These are phyloP conservation scores for Pugionium cornutum DNA, from an alignment of 345 rosid genomes.

Conservation along the genomic window DNA sequence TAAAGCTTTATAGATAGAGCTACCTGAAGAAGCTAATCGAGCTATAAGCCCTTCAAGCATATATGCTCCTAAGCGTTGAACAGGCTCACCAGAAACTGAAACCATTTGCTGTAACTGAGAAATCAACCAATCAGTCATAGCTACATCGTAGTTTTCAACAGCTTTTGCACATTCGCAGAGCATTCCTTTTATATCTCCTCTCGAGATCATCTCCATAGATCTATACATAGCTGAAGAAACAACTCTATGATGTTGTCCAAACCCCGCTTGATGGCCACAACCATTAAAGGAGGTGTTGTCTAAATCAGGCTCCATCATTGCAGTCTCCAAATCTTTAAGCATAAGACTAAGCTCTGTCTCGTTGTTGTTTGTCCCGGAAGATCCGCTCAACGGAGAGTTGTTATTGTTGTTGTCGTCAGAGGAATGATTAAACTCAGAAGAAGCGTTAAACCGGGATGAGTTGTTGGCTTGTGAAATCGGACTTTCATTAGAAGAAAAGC, in stretches of 20 bases:
- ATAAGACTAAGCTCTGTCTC: slow-evolving; percentile 55
- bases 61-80: slow-evolving; percentile 88
- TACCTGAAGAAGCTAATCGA: slow-evolving; percentile 74
- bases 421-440: slow-evolving; percentile 51
- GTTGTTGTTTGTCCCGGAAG: slow-evolving; percentile 52
- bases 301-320: slow-evolving; percentile 65
- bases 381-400: slow-evolving; percentile 57
- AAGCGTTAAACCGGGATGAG: slow-evolving; percentile 23
- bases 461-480: slow-evolving; percentile 48
- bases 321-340: slow-evolving; percentile 72
- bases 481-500: slow-evolving; percentile 60
- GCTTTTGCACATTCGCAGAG: slow-evolving; percentile 83
- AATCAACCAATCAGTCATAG: slow-evolving; percentile 58
- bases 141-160: slow-evolving; percentile 54
- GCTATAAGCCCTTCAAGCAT: slow-evolving; percentile 91
- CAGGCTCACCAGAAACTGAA: slow-evolving; percentile 89
- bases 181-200: slow-evolving; percentile 71
- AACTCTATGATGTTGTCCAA: slow-evolving; percentile 29
- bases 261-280: slow-evolving; percentile 15
- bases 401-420: slow-evolving; percentile 47
- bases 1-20: slow-evolving; percentile 75
- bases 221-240: slow-evolving; percentile 40
- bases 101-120: slow-evolving; percentile 69
- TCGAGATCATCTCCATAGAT: slow-evolving; percentile 54
- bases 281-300: slow-evolving; percentile 31